phyloP scores from a whole-genome alignment of 129 eudicot species.

The Calendula officinalis region DNA sequence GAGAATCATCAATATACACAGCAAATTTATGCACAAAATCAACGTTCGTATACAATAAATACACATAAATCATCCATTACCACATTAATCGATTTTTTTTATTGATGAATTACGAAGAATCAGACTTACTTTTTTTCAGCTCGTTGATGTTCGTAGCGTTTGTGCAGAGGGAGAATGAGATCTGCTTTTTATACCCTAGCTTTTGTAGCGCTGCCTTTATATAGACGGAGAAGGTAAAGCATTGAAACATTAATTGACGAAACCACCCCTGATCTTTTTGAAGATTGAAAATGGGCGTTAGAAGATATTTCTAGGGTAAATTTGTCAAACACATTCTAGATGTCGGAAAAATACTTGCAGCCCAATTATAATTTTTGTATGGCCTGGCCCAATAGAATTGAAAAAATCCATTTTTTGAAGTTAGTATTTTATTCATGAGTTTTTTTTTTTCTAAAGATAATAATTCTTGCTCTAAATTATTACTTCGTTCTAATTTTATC shows the following conservation, averaged over 20 bases:
- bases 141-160: constrained; percentile 3
- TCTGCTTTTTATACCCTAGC: constrained; percentile 40
- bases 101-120: constrained; percentile 21
- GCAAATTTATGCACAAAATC: neutral
- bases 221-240: constrained; percentile 19
- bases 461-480: constrained; percentile 44
- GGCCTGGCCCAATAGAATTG: constrained; percentile 12
- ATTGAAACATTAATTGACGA: neutral
- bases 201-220: constrained; percentile 33
- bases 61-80: constrained; percentile 5
- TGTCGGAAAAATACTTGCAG: neutral
- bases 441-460: too few relatives aligned
- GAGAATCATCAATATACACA: neutral
- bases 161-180: constrained; percentile 37
- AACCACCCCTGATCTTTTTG: constrained; percentile 19
- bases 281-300: neutral
- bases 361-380: too few relatives aligned
- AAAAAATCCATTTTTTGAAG: too few relatives aligned
- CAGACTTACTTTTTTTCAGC: constrained; percentile 25
- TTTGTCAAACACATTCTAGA: constrained; percentile 17
- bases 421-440: too few relatives aligned
- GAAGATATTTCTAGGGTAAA: constrained; percentile 18
- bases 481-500: constrained; percentile 36
- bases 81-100: neutral
- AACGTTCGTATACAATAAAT: neutral